Conservation (phyloP, 1,284 basidiomycete species). For the Sphaerobolus stellatus region DNA sequence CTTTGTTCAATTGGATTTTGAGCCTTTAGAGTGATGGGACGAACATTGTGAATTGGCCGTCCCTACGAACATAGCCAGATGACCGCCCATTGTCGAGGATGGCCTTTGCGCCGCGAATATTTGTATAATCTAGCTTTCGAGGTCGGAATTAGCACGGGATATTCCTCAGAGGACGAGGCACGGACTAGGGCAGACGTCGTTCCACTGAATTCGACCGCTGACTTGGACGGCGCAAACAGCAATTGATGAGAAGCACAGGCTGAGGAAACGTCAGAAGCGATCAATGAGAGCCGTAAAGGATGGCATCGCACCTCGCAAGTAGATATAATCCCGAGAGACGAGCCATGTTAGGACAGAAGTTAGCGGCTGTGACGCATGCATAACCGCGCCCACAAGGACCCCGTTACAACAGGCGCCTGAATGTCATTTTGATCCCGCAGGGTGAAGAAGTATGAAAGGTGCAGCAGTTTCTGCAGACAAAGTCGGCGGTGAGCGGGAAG, state of each 20-base stretch:
- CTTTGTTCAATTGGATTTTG: neutral
- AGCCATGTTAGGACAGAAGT: too few relatives aligned
- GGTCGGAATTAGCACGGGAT: neutral
- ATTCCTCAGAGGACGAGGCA: neutral
- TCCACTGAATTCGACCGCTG: conserved; percentile 61
- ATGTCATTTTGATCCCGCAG: too few relatives aligned
- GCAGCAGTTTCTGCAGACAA: too few relatives aligned
- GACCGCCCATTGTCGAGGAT: conserved; percentile 58
- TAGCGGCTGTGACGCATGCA: neutral
- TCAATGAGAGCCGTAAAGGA: neutral
- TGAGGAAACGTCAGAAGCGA: too few relatives aligned
- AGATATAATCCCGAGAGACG: conserved; percentile 2
- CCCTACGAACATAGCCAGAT: conserved; percentile 50
- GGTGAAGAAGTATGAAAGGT: too few relatives aligned
- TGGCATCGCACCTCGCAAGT: neutral
- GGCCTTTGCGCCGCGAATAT: conserved; percentile 58
- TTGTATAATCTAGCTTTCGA: conserved; percentile 35
- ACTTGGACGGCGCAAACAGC: conserved; percentile 49
- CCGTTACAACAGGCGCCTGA: too few relatives aligned
- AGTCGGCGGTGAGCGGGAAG: too few relatives aligned
- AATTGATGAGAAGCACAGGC: conserved; percentile 2
- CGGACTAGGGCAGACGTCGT: conserved; percentile 61
- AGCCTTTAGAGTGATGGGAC: conserved; percentile 21
- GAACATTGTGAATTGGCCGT: conserved; percentile 68
- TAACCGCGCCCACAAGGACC: conserved; percentile 1